Conservation (phyloP, 2,329 filamentous ascomycete genomes). For the Colletotrichum somersetense region DNA sequence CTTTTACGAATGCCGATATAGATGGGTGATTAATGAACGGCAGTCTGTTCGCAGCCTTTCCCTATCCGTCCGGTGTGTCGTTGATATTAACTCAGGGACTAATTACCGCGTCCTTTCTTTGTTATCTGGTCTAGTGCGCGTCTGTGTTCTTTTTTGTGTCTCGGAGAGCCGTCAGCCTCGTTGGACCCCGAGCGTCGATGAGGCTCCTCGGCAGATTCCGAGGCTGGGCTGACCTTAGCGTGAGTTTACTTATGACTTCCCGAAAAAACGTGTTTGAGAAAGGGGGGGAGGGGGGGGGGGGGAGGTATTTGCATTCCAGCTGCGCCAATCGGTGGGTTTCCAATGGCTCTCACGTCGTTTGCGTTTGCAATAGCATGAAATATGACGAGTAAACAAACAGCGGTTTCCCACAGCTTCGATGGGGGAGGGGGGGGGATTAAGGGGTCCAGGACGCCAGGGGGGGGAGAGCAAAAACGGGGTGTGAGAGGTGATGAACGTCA, state of each 20-base stretch:
- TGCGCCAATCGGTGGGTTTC: conserved; percentile 36
- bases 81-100: conserved; percentile 4
- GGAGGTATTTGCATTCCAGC: background rate
- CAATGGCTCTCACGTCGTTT: conserved; percentile 1
- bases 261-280: background rate
- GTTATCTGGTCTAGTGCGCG: background rate
- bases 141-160: background rate
- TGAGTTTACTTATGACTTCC: background rate
- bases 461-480: background rate
- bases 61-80: background rate
- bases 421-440: background rate
- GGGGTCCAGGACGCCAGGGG: background rate
- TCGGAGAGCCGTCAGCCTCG: conserved; percentile 14
- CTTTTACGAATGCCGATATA: conserved; percentile 22
- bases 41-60: conserved; percentile 17
- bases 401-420: background rate
- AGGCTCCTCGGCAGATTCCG: conserved; percentile 27
- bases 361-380: background rate
- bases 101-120: background rate
- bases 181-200: conserved; percentile 8
- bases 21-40: conserved; percentile 30
- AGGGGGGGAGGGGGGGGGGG: no score
- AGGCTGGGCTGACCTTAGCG: background rate
- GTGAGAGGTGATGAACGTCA: background rate
- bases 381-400: conserved; percentile 21